These are phyloP conservation scores for Carpinus fangiana DNA, from an alignment of 306 rosid species.

Conservation along the genomic window DNA sequence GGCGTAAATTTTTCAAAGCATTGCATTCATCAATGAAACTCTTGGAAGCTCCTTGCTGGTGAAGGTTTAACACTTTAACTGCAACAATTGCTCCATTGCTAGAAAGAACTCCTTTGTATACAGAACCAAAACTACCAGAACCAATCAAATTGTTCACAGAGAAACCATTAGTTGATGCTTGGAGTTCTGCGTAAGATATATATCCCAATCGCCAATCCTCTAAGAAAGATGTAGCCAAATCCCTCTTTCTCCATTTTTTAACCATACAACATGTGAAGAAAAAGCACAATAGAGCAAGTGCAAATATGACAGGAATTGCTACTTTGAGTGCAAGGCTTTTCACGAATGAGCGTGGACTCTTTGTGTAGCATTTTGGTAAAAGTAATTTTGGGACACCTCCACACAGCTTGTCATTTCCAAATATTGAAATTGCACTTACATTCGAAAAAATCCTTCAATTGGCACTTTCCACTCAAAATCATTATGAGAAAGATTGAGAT, in stretches of 20 bases:
- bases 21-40: conserved; percentile 13
- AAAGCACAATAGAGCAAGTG: conserved; percentile 13
- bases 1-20: conserved; percentile 31
- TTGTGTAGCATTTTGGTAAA: conserved; percentile 27
- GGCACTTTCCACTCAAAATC: conserved; percentile 36
- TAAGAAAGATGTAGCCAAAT: conserved; percentile 1
- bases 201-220: not conserved
- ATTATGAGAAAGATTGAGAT: conserved; percentile 37
- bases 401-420: conserved; percentile 37
- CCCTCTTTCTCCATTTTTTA: conserved; percentile 21
- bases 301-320: conserved; percentile 5
- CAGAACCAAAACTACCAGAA: conserved; percentile 41
- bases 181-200: conserved; percentile 29
- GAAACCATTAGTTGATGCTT: conserved; percentile 22
- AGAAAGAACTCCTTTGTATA: conserved; percentile 41
- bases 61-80: conserved; percentile 31
- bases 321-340: conserved; percentile 25
- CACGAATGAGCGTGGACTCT: not conserved
- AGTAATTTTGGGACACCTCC: conserved; percentile 36
- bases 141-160: conserved; percentile 36
- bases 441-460: conserved; percentile 32
- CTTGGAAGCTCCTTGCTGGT: not conserved
- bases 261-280: not conserved
- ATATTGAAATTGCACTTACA: conserved; percentile 18
- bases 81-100: conserved; percentile 24